Evolutionary conservation across 257 asterid species (phyloP).

Genomic region (Solanum medicagineum): DNA sequence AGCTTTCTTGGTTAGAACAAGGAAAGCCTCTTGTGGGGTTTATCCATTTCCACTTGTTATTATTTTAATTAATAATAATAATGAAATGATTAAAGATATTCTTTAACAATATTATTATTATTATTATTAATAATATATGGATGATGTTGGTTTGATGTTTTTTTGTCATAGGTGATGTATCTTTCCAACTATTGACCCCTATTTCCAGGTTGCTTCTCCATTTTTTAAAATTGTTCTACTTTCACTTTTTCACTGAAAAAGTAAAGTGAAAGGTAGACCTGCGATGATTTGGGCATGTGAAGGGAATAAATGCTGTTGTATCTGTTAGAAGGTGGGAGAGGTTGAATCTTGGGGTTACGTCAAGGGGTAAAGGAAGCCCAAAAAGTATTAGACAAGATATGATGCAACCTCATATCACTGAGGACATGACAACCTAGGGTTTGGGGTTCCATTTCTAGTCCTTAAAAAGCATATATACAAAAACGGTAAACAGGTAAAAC

Average conservation of each 20-base stretch:
- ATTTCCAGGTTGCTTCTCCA: not conserved
- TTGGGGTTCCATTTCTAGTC: too few relatives aligned
- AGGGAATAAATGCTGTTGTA: too few relatives aligned
- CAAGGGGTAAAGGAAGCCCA: fast-evolving
- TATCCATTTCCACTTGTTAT: not conserved
- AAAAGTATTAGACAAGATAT: too few relatives aligned
- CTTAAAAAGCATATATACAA: too few relatives aligned
- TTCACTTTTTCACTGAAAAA: not conserved
- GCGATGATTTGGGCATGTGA: too few relatives aligned
- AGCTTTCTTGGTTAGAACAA: not conserved
- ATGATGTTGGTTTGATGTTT: not conserved
- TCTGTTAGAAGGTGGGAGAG: too few relatives aligned
- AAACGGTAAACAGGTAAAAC: too few relatives aligned
- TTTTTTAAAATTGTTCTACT: not conserved
- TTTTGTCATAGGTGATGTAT: not conserved
- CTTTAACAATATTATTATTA: not conserved
- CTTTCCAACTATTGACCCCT: not conserved
- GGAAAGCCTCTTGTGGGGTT: not conserved
- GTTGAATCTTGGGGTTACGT: too few relatives aligned
- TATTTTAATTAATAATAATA: not conserved
- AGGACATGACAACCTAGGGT: too few relatives aligned
- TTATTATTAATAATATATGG: too few relatives aligned
- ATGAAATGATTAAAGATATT: not conserved
- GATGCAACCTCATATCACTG: too few relatives aligned
- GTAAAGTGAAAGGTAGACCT: too few relatives aligned